phyloP scores from a whole-genome alignment of 2,329 filamentous ascomycete species.

The Malbranchea zuffiana region DNA sequence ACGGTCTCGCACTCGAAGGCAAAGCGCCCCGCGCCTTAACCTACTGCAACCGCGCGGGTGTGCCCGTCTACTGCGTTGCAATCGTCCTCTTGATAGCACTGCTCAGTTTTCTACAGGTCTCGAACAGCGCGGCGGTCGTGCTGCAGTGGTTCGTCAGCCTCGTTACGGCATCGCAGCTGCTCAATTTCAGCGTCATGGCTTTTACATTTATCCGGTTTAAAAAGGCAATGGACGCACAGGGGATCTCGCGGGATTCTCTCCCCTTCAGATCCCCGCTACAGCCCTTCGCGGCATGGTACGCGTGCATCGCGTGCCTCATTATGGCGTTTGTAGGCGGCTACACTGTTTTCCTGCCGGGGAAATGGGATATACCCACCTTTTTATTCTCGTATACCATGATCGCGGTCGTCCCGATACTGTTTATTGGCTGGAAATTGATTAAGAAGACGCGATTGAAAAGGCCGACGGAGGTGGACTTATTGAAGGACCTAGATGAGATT shows the following conservation, averaged over 20 bases:
- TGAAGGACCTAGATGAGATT: conserved; percentile 52
- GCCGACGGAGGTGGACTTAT: conserved; percentile 52
- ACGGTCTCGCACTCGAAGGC: conserved; percentile 56
- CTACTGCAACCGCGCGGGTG: conserved; percentile 51
- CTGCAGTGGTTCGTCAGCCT: conserved; percentile 44
- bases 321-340: conserved; percentile 76
- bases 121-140: conserved; percentile 53
- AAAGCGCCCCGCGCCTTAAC: conserved; percentile 58
- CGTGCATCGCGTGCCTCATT: conserved; percentile 50
- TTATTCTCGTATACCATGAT: conserved; percentile 70
- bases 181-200: conserved; percentile 39
- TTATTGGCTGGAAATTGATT: conserved; percentile 58
- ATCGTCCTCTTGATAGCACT: conserved; percentile 57
- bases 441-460: conserved; percentile 51
- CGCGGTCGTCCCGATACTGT: conserved; percentile 57
- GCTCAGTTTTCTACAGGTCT: conserved; percentile 63
- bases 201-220: conserved; percentile 39
- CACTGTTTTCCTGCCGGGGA: conserved; percentile 51
- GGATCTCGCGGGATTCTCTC: conserved; percentile 26
- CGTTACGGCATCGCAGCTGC: conserved; percentile 33
- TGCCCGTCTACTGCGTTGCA: conserved; percentile 63
- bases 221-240: conserved; percentile 32
- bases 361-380: conserved; percentile 61
- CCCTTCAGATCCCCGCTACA: conserved; percentile 37
- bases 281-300: conserved; percentile 50